These are phyloP conservation scores for Trichoderma endophyticum DNA, from an alignment of 2,329 filamentous ascomycete species.

Conservation along the genomic window DNA sequence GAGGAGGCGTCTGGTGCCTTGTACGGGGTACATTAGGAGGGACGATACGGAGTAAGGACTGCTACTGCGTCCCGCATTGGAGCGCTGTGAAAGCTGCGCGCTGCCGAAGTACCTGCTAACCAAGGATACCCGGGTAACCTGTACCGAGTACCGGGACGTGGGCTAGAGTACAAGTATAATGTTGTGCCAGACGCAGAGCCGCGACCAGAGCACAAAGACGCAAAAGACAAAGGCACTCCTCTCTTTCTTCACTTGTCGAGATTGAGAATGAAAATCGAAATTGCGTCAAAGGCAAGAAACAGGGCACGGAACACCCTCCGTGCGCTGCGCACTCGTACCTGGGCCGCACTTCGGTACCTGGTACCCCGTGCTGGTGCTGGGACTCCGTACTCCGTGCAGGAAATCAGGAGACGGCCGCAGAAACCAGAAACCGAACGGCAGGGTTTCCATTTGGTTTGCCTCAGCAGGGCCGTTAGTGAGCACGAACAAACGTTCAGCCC, in stretches of 20 bases:
- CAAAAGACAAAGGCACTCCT: not conserved
- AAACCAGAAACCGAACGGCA: not conserved
- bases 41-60: slow-evolving; percentile 6
- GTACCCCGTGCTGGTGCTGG: not conserved
- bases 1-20: slow-evolving; percentile 1
- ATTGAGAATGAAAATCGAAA: not conserved
- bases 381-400: not conserved
- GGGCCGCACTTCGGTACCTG: not conserved
- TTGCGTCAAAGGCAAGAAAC: not conserved
- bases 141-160: not conserved
- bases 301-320: slow-evolving; percentile 9
- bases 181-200: not conserved
- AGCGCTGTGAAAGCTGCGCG: not conserved
- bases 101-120: not conserved
- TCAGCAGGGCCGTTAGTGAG: not conserved
- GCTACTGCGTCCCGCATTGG: not conserved
- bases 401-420: not conserved
- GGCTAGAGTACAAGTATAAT: not conserved
- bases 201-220: not conserved
- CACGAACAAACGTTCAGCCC: slow-evolving; percentile 13
- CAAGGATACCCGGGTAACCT: not conserved
- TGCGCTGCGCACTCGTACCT: slow-evolving; percentile 2
- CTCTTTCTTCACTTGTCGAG: not conserved
- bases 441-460: not conserved
- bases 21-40: not conserved